Conservation (phyloP, 73 alveolate species). For the Paramecium sexaurelia region DNA sequence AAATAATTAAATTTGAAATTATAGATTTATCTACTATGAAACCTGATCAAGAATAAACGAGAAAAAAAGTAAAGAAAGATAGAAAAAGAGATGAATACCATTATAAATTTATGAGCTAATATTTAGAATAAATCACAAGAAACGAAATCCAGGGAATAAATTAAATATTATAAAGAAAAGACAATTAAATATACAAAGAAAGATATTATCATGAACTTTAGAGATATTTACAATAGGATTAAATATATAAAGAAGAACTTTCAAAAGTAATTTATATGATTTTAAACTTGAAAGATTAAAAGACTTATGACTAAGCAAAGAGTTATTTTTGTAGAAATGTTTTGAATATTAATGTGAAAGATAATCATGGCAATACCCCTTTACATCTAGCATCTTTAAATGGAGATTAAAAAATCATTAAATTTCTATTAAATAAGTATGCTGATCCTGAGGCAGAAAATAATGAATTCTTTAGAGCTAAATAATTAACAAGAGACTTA, state of each 20-base stretch:
- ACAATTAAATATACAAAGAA: background rate
- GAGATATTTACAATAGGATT: background rate
- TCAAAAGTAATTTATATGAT: background rate
- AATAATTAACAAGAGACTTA: background rate
- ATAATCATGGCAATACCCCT: conserved; percentile 68
- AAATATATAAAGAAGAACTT: background rate
- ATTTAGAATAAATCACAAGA: background rate
- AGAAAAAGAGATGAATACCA: background rate
- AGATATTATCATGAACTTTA: background rate
- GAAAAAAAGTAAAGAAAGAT: background rate
- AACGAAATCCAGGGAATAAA: background rate
- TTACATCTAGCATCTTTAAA: conserved; percentile 65
- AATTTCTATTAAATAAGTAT: background rate
- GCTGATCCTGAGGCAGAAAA: conserved; percentile 56
- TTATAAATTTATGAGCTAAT: background rate
- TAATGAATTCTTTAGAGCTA: conserved; percentile 44
- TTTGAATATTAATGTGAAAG: background rate
- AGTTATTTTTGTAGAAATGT: background rate
- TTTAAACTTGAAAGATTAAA: background rate
- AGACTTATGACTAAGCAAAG: background rate
- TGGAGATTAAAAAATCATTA: conserved; percentile 58
- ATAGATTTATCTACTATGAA: background rate
- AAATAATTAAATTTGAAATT: background rate
- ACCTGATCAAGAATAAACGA: background rate
- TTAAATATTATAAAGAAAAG: background rate